phyloP scores from a whole-genome alignment of 768 basidiomycete genomes.

The Mycena metata region DNA sequence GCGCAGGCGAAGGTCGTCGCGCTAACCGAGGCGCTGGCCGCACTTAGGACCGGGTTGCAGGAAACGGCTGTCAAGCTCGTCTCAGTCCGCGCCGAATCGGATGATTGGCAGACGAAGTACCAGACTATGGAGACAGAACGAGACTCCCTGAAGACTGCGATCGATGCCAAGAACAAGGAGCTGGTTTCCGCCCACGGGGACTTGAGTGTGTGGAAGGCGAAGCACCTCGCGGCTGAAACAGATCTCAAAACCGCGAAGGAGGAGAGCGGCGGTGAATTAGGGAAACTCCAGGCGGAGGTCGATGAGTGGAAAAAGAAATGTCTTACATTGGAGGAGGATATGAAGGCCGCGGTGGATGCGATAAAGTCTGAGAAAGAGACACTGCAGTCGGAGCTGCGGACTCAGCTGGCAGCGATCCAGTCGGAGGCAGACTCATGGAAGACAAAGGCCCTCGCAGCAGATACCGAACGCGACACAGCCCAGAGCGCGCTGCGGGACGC shows the following conservation, averaged over 20 bases:
- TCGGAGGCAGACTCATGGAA: conserved; percentile 15
- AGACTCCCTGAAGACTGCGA: conserved; percentile 11
- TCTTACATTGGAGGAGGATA: background rate
- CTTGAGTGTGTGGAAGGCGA: conserved; percentile 14
- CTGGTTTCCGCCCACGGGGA: background rate
- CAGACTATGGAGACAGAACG: background rate
- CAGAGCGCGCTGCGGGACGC: conserved; percentile 7
- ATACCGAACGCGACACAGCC: background rate
- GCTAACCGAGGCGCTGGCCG: background rate
- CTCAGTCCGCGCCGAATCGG: background rate
- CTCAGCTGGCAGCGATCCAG: too few species aligned
- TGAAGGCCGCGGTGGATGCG: conserved; percentile 3
- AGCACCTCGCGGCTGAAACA: conserved; percentile 9
- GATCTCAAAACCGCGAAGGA: conserved; percentile 9
- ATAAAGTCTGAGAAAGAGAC: too few species aligned
- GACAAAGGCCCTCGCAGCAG: background rate
- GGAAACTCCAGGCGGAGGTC: background rate
- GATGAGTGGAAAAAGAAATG: conserved; percentile 9
- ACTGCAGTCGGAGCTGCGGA: background rate
- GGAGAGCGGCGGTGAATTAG: background rate
- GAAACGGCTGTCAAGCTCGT: background rate
- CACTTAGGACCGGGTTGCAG: background rate
- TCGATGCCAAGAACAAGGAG: background rate
- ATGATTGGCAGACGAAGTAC: conserved; percentile 7
- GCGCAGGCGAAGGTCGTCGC: background rate